A percentile compares a stretch with the other conserved stretches of the same genome.
These are phyloP conservation scores for Penicillium janthinellum DNA, from an alignment of 2,329 filamentous ascomycete genomes.

Conservation along the genomic window DNA sequence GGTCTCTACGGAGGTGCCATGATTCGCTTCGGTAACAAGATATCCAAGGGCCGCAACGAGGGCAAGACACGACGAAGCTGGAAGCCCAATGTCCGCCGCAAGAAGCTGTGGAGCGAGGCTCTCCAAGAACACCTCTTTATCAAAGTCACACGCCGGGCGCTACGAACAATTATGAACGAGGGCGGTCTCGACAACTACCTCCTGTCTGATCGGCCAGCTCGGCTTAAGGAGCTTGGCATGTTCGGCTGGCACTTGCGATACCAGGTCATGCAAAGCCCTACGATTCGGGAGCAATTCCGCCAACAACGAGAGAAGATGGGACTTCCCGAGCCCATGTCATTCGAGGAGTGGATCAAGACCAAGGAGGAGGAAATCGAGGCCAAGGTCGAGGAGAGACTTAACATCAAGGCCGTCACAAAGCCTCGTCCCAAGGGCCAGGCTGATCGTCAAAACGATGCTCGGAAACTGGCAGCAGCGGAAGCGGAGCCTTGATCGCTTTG, in stretches of 20 bases:
- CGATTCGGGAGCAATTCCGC: constrained; percentile 67
- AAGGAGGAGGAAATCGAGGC: constrained; percentile 44
- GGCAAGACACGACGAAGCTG: constrained; percentile 52
- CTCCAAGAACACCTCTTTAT: constrained; percentile 47
- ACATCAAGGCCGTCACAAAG: constrained; percentile 38
- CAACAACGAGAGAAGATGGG: constrained; percentile 67
- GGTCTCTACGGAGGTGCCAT: constrained; percentile 51
- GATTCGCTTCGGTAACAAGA: constrained; percentile 54
- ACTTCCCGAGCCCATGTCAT: constrained; percentile 54
- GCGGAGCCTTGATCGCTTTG: neutral
- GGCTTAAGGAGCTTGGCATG: constrained; percentile 84
- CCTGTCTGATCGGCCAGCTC: constrained; percentile 72
- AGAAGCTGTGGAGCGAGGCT: constrained; percentile 50
- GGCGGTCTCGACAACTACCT: constrained; percentile 93
- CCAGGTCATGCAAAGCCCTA: constrained; percentile 79
- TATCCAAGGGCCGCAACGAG: constrained; percentile 52
- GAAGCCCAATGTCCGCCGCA: constrained; percentile 53
- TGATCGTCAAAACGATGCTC: constrained; percentile 13
- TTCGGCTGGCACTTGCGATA: constrained; percentile 89
- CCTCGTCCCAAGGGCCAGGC: constrained; percentile 34
- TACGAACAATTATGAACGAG: constrained; percentile 71
- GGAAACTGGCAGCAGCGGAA: constrained; percentile 4
- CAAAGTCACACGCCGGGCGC: constrained; percentile 49
- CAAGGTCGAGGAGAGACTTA: constrained; percentile 39
- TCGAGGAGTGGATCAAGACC: constrained; percentile 48